Percentiles rank a stretch among this genome's conserved stretches.
Conservation (phyloP, 257 asterid genomes). For the Gentiana dahurica region DNA sequence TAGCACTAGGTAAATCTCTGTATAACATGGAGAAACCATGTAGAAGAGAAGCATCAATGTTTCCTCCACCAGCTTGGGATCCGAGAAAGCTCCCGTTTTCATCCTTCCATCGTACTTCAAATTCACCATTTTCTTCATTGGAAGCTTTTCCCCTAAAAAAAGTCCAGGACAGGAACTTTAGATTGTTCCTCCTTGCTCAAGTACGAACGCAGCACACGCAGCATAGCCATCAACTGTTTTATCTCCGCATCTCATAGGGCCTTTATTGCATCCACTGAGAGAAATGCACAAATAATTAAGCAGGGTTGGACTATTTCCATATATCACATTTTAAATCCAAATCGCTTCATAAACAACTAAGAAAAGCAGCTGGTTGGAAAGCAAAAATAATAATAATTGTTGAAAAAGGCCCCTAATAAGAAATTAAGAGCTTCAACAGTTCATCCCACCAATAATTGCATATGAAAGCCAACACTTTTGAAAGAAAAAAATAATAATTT, state of each 20-base stretch:
- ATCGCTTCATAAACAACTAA: too few relatives aligned
- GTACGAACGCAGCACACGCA: constrained; percentile 49
- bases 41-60: constrained; percentile 54
- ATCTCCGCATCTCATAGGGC: constrained; percentile 77
- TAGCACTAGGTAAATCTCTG: constrained; percentile 40
- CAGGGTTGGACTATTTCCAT: too few relatives aligned
- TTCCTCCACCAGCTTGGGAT: constrained; percentile 39
- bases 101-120: constrained; percentile 57
- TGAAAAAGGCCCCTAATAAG: too few relatives aligned
- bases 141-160: constrained; percentile 55
- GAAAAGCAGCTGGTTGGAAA: too few relatives aligned
- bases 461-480: too few relatives aligned
- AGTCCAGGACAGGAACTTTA: constrained; percentile 49
- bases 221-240: constrained; percentile 46
- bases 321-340: too few relatives aligned
- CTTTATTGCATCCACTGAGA: constrained; percentile 77
- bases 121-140: constrained; percentile 37
- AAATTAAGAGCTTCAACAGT: too few relatives aligned
- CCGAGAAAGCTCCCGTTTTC: constrained; percentile 25
- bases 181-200: constrained; percentile 38
- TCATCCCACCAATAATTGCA: too few relatives aligned
- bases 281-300: constrained; percentile 1
- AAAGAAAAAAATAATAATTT: too few relatives aligned
- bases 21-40: constrained; percentile 49
- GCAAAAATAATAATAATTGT: too few relatives aligned